Percentiles rank a stretch among this genome's conserved stretches.
These are phyloP conservation scores for Neurospora cerealis DNA, from an alignment of 495 filamentous ascomycete species.

Conservation along the genomic window DNA sequence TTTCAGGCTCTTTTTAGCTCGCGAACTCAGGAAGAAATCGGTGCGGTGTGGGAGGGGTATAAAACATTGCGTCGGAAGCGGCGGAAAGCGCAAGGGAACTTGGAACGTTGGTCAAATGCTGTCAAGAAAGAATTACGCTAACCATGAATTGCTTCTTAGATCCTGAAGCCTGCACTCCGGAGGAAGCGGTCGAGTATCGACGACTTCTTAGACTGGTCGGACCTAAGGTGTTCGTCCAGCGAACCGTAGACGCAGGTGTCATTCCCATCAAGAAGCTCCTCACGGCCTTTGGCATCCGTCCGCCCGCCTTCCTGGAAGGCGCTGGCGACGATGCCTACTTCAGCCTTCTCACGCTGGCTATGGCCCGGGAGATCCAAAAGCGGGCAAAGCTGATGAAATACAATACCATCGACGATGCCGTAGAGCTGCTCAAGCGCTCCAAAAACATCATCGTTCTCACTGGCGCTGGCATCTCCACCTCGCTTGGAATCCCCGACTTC, in stretches of 20 bases:
- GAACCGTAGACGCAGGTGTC: slow-evolving; percentile 55
- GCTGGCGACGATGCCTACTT: slow-evolving; percentile 66
- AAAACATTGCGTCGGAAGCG: background rate
- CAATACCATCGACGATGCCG: slow-evolving; percentile 84
- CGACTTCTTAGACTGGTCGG: slow-evolving; percentile 65
- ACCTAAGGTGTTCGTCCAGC: slow-evolving; percentile 61
- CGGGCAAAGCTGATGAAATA: slow-evolving; percentile 70
- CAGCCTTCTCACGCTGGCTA: slow-evolving; percentile 60
- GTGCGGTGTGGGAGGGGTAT: background rate
- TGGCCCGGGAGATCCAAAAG: slow-evolving; percentile 74
- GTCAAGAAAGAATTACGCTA: background rate
- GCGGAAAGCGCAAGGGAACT: slow-evolving; percentile 5
- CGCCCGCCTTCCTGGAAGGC: slow-evolving; percentile 67
- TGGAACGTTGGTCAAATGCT: background rate
- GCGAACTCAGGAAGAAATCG: background rate
- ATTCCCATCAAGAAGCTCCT: slow-evolving; percentile 75
- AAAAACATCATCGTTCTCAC: slow-evolving; percentile 89
- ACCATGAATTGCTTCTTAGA: slow-evolving; percentile 6
- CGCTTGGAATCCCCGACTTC: slow-evolving; percentile 84
- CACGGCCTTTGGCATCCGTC: slow-evolving; percentile 81
- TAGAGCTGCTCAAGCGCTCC: slow-evolving; percentile 58
- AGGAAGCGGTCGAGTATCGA: slow-evolving; percentile 60
- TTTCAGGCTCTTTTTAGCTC: background rate
- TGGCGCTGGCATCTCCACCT: slow-evolving; percentile 86
- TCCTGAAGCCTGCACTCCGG: slow-evolving; percentile 57